Conservation (phyloP, 352 stramenopile species). For the Pythium angustatum region DNA sequence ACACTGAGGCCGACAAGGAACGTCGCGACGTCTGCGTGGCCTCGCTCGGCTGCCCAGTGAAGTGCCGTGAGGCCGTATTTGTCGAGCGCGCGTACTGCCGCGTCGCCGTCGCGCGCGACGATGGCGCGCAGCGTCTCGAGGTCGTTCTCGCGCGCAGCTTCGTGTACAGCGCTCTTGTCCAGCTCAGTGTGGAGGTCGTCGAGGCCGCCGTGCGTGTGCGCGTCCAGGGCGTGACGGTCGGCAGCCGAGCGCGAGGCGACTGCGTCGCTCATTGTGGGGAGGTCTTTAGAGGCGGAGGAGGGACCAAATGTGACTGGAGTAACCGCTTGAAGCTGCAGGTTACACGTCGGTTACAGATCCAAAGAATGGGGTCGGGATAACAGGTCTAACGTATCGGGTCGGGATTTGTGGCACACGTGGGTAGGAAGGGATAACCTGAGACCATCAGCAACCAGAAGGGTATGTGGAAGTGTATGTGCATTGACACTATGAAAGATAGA, state of each 20-base stretch:
- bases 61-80: constrained; percentile 75
- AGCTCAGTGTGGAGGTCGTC: constrained; percentile 66
- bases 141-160: constrained; percentile 52
- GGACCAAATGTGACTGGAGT: no score
- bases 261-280: constrained; percentile 33
- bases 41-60: constrained; percentile 72
- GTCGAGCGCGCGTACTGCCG: constrained; percentile 42
- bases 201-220: constrained; percentile 42
- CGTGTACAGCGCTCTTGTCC: constrained; percentile 61
- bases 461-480: background rate
- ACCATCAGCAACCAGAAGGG: no score
- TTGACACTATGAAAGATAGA: background rate
- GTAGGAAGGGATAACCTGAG: no score
- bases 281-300: no score
- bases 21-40: constrained; percentile 30
- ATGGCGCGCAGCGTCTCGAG: constrained; percentile 35
- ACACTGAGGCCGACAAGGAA: constrained; percentile 44
- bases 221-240: constrained; percentile 18
- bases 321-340: no score
- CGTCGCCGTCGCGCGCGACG: constrained; percentile 24
- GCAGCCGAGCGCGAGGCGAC: constrained; percentile 26
- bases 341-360: no score
- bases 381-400: no score
- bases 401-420: no score
- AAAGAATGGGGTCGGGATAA: no score